phyloP scores from a whole-genome alignment of 2,329 filamentous ascomycete genomes.

The Rugonectria rugulosa region DNA sequence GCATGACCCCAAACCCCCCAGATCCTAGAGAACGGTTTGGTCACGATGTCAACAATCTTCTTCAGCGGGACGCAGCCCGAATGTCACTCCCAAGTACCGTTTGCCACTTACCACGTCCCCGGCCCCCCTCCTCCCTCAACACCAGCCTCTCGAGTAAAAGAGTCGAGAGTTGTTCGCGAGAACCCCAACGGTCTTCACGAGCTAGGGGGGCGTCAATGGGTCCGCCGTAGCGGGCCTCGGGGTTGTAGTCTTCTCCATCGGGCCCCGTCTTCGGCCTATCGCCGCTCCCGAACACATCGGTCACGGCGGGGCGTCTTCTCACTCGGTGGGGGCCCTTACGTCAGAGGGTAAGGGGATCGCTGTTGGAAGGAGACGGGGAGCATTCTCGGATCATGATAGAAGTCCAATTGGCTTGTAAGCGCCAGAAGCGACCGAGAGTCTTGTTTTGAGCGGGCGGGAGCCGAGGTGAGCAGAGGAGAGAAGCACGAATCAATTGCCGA shows the following conservation, averaged over 20 bases:
- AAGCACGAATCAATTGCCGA: too few relatives aligned
- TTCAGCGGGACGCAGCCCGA: background rate
- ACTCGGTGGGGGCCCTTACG: constrained; percentile 30
- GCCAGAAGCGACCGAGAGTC: constrained; percentile 8
- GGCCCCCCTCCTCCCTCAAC: background rate
- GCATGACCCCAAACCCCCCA: background rate
- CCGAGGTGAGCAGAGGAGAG: background rate
- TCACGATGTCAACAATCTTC: background rate
- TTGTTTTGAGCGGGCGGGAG: background rate
- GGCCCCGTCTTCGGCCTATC: constrained; percentile 29
- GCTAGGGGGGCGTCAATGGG: constrained; percentile 3
- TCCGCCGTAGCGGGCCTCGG: constrained; percentile 12
- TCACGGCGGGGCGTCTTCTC: constrained; percentile 24
- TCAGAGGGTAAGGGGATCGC: constrained; percentile 24
- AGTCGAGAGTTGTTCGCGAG: background rate
- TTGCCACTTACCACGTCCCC: constrained; percentile 1
- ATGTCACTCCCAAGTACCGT: constrained; percentile 19
- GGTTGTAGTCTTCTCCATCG: constrained; percentile 4
- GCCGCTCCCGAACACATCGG: constrained; percentile 23
- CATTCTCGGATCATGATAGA: background rate
- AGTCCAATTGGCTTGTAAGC: constrained; percentile 2
- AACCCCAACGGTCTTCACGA: too few relatives aligned
- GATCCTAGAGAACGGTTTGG: background rate
- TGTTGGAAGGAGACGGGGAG: background rate
- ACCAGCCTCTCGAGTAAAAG: background rate